phyloP scores from a whole-genome alignment of 225 moss, liverwort and hornwort species.

The Polytrichum formosum region DNA sequence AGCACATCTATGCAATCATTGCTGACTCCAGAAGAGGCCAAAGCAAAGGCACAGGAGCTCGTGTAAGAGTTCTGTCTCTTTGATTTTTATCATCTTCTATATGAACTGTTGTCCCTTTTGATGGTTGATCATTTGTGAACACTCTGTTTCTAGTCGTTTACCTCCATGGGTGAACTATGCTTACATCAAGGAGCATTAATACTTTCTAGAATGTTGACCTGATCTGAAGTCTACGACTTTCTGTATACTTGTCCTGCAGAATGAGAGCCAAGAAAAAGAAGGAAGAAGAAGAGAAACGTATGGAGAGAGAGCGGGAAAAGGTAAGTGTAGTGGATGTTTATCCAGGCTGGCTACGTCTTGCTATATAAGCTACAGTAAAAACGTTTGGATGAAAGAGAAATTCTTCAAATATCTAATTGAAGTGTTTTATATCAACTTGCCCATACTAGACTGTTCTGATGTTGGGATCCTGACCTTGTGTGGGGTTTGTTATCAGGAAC shows the following conservation, averaged over 20 bases:
- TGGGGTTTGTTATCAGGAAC: constrained; percentile 54
- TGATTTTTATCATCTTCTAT: neutral
- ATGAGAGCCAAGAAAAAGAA: constrained; percentile 89
- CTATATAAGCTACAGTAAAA: too few species aligned
- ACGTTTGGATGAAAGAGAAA: too few species aligned
- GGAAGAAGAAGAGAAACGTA: constrained; percentile 84
- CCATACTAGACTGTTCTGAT: too few species aligned
- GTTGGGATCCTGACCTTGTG: neutral
- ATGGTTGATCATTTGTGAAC: too few species aligned
- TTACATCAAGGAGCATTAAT: neutral
- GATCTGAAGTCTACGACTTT: neutral
- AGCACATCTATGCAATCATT: constrained; percentile 64
- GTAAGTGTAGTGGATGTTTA: constrained; percentile 18
- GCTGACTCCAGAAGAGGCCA: constrained; percentile 90
- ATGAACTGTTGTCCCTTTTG: too few species aligned
- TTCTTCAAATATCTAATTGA: too few species aligned
- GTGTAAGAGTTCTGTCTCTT: constrained; percentile 38
- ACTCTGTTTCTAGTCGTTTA: too few species aligned
- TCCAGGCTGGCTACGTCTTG: too few species aligned
- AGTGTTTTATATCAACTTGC: too few species aligned
- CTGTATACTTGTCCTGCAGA: constrained; percentile 32
- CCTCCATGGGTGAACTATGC: too few species aligned
- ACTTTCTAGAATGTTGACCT: neutral
- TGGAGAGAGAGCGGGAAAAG: constrained; percentile 88
- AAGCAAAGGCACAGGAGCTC: constrained; percentile 85